Percentiles rank a stretch among this genome's conserved stretches.
phyloP scores from a whole-genome alignment of 164 flowering plant species.

The Annona cherimola region DNA sequence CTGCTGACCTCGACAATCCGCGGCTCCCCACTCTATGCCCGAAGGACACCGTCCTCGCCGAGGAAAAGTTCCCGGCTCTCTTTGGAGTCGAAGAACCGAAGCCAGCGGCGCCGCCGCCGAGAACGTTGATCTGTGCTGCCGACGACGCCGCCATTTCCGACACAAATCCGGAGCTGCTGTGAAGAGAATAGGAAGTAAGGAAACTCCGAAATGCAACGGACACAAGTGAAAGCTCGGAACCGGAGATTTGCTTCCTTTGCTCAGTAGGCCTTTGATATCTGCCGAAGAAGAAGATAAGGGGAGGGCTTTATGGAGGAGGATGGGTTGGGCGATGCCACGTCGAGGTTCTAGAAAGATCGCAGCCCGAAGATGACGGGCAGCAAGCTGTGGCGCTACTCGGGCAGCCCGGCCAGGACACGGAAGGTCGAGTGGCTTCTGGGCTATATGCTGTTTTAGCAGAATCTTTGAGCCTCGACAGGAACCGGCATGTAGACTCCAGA shows the following conservation, averaged over 20 bases:
- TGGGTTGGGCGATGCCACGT: neutral
- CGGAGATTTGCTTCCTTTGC: neutral
- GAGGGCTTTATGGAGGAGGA: neutral
- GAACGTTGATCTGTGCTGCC: constrained; percentile 39
- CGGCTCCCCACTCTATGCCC: constrained; percentile 27
- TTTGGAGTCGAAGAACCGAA: constrained; percentile 12
- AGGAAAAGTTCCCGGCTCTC: neutral
- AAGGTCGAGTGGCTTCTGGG: neutral
- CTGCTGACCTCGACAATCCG: constrained; percentile 16
- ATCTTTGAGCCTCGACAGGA: too few relatives aligned
- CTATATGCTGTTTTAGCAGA: too few relatives aligned
- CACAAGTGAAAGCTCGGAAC: neutral
- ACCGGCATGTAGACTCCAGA: too few relatives aligned
- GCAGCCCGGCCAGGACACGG: neutral
- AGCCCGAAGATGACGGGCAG: constrained; percentile 4
- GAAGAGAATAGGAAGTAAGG: too few relatives aligned
- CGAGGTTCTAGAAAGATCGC: constrained; percentile 2
- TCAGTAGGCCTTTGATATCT: neutral
- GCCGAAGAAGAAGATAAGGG: neutral
- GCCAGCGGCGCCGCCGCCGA: constrained; percentile 24
- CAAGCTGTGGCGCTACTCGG: neutral
- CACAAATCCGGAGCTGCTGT: neutral
- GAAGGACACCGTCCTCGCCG: constrained; percentile 28
- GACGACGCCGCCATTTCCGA: constrained; percentile 38
- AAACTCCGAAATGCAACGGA: neutral